Percentiles rank a stretch among this genome's conserved stretches.
These are phyloP conservation scores for Astrephomene gubernaculifera DNA, from an alignment of 139 green algal species.

Conservation along the genomic window DNA sequence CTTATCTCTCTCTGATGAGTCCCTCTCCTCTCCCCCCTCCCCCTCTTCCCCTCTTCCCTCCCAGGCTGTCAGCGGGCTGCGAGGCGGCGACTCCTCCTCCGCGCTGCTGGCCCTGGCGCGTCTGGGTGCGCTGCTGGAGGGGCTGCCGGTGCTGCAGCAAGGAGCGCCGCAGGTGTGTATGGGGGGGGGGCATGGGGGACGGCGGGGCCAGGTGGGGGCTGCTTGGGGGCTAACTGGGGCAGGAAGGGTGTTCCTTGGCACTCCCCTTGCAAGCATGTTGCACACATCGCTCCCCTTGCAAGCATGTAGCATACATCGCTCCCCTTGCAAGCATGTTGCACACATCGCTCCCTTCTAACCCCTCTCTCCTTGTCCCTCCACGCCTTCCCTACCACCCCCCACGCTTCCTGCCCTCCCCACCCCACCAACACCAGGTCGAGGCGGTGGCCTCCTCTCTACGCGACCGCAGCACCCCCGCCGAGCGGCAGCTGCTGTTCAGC, in stretches of 20 bases:
- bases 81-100: background rate
- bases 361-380: background rate
- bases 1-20: too few relatives aligned
- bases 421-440: too few relatives aligned
- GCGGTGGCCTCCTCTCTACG: slow-evolving; percentile 41
- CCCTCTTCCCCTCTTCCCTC: background rate
- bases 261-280: too few relatives aligned
- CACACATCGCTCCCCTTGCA: too few relatives aligned
- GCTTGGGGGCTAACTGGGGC: too few relatives aligned
- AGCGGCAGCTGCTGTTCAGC: slow-evolving; percentile 43
- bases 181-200: too few relatives aligned
- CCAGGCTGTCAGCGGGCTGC: slow-evolving; percentile 14
- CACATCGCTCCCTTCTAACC: too few relatives aligned
- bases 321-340: too few relatives aligned
- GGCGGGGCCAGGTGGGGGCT: too few relatives aligned
- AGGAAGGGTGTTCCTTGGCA: too few relatives aligned
- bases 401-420: background rate
- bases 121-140: slow-evolving; percentile 47
- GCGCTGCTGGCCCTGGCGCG: slow-evolving; percentile 38
- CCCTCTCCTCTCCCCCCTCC: background rate
- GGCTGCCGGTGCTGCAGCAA: slow-evolving; percentile 43
- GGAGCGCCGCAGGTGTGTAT: slow-evolving; percentile 44
- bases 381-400: background rate
- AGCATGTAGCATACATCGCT: too few relatives aligned
- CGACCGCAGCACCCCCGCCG: background rate